Evolutionary conservation across 2,329 filamentous ascomycete species (phyloP), one percentile per base, ranked within the genome.

Genomic region (Acephala macrosclerotiorum): DNA sequence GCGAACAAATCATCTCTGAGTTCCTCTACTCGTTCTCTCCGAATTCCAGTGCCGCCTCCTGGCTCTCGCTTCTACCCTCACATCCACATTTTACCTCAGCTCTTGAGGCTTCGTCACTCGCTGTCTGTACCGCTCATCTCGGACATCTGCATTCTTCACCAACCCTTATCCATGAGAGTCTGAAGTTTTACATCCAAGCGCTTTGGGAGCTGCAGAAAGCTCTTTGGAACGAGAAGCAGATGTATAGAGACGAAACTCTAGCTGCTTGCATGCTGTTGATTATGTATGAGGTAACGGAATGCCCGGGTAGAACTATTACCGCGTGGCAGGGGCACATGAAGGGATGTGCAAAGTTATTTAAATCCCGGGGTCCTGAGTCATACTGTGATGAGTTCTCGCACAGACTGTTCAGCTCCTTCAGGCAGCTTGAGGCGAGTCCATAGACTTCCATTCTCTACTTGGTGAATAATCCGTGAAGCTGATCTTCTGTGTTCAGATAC

Each of bases 261-360:
- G 76, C 77, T 20, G 75, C 77, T 8, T 79, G 78, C 61, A 72
- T 79, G 72, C 71, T 75, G 8, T 65, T 79, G 1, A 71, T 74
- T 20, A 71, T 79, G 49, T 80, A 80, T 60, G 75, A 77, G 64
- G 67, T 76, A 11, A 66, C 74, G 36, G 77, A 79, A 68, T 80
- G 78, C 65, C 78, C 78, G 0, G 70, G 68, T 40, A 61, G 70
- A 16, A 75, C 70, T n/a, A 65, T 70, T 11, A 60, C 70, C 2
- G 78, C 71, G 2, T 78, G 77, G 69, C 65, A 74, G 9, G 75
- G 70, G 35, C 78, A 80, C 56, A 73, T 74, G 22, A 69, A 72
- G 14, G 78, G 78, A 12, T 74, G 75, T 57, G 60, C 73, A n/a
- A 74, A 70, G 16, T 65, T 80, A 29, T 68, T 79, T 29, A 68